These are phyloP conservation scores for Dactylellina cionopaga DNA, from an alignment of 2,329 filamentous ascomycete species.

Conservation along the genomic window DNA sequence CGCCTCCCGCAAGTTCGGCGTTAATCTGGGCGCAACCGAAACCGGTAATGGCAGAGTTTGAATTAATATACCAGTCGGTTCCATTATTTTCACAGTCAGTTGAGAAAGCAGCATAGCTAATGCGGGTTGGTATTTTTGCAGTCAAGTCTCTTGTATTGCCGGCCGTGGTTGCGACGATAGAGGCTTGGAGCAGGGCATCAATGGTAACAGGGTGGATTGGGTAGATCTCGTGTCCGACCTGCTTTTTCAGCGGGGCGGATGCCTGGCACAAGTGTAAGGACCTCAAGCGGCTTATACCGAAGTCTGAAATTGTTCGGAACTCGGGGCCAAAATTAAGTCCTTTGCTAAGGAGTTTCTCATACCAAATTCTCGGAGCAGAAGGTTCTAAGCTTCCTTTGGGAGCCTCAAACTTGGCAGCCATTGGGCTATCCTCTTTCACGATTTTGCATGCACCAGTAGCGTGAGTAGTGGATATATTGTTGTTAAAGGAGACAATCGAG, in stretches of 20 bases:
- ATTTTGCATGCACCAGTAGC: neutral
- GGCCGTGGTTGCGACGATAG: conserved; percentile 52
- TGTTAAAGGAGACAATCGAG: conserved; percentile 26
- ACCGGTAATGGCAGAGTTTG: conserved; percentile 4
- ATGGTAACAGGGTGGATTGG: conserved; percentile 55
- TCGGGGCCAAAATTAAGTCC: conserved; percentile 54
- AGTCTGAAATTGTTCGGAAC: conserved; percentile 50
- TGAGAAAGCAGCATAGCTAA: conserved; percentile 16
- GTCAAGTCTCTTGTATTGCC: conserved; percentile 41
- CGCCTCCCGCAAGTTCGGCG: conserved; percentile 23
- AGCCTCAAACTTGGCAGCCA: neutral
- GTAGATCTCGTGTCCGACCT: conserved; percentile 40
- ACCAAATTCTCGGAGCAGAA: conserved; percentile 50
- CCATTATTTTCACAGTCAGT: neutral
- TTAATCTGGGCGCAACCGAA: conserved; percentile 34
- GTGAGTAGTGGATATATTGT: conserved; percentile 25
- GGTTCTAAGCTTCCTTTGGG: conserved; percentile 4
- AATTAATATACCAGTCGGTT: conserved; percentile 1
- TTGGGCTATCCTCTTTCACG: neutral
- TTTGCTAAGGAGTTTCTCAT: conserved; percentile 43
- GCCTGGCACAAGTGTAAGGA: conserved; percentile 16
- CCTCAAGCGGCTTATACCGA: conserved; percentile 47
- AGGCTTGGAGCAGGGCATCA: conserved; percentile 55
- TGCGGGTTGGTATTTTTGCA: conserved; percentile 48
- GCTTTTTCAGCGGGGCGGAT: conserved; percentile 26